Percentiles rank a stretch among this genome's conserved stretches.
These are phyloP conservation scores for Hyaloperonospora brassicae DNA, from an alignment of 352 stramenopile genomes.

Conservation along the genomic window DNA sequence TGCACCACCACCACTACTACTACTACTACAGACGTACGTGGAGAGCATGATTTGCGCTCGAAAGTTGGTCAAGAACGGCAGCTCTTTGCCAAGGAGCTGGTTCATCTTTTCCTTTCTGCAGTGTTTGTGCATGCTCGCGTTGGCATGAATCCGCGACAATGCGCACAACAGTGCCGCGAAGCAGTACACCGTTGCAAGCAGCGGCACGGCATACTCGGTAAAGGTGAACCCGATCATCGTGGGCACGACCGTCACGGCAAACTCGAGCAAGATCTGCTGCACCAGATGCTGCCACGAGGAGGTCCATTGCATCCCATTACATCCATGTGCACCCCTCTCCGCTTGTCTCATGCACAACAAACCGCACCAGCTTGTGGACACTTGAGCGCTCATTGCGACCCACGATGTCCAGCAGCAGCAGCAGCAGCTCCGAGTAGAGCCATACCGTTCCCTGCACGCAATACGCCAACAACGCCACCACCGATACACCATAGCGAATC, in stretches of 20 bases:
- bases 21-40: slow-evolving; percentile 34
- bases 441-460: slow-evolving; percentile 49
- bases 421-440: slow-evolving; percentile 77
- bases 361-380: slow-evolving; percentile 26
- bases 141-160: slow-evolving; percentile 66
- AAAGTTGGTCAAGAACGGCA: slow-evolving; percentile 75
- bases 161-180: slow-evolving; percentile 40
- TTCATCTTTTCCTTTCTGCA: slow-evolving; percentile 81
- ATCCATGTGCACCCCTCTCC: not conserved
- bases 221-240: slow-evolving; percentile 70
- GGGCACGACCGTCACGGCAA: slow-evolving; percentile 53
- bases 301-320: not conserved
- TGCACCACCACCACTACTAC: not conserved
- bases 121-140: slow-evolving; percentile 65
- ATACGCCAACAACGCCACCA: no score
- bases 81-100: slow-evolving; percentile 56
- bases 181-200: slow-evolving; percentile 53
- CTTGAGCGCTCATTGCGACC: slow-evolving; percentile 6
- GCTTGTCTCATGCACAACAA: slow-evolving; percentile 25
- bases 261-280: slow-evolving; percentile 58
- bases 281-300: slow-evolving; percentile 29
- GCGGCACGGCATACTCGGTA: slow-evolving; percentile 44
- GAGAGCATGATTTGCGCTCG: slow-evolving; percentile 77
- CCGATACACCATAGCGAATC: no score
- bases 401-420: slow-evolving; percentile 64